phyloP scores from a whole-genome alignment of 2,329 filamentous ascomycete species.

The Sporothrix schenckii region DNA sequence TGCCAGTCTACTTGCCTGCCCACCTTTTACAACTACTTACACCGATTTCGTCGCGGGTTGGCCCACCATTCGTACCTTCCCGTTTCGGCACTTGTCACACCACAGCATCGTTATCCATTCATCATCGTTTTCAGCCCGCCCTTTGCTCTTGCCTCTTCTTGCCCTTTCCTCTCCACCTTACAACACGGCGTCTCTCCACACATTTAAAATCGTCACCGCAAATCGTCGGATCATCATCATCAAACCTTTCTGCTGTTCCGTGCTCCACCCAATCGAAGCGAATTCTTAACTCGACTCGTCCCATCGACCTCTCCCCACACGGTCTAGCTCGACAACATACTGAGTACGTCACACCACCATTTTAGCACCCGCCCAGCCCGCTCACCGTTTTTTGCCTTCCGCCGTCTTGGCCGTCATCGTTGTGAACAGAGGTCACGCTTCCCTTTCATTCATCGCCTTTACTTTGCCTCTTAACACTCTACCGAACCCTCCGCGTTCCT shows the following conservation, averaged over 20 bases:
- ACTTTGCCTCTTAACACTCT: not conserved
- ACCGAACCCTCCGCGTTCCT: not conserved
- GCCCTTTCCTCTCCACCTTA: not conserved
- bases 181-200: not conserved
- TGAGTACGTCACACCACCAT: not conserved
- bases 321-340: not conserved
- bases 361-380: not conserved
- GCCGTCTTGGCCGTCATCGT: not conserved
- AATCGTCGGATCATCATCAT: not conserved
- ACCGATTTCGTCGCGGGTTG: not conserved
- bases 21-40: not conserved
- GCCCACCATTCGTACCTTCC: not conserved
- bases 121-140: slow-evolving; percentile 16
- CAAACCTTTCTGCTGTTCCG: not conserved
- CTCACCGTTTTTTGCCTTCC: not conserved
- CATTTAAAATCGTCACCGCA: not conserved
- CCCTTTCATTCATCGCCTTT: not conserved
- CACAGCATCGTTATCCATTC: not conserved
- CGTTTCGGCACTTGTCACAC: not conserved
- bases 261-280: no score
- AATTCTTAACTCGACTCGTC: no score
- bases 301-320: slow-evolving; percentile 7
- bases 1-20: not conserved
- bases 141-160: not conserved
- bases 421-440: slow-evolving; percentile 1